Conservation (phyloP, 1,284 basidiomycete species). For the Phaffia rhodozyma region DNA sequence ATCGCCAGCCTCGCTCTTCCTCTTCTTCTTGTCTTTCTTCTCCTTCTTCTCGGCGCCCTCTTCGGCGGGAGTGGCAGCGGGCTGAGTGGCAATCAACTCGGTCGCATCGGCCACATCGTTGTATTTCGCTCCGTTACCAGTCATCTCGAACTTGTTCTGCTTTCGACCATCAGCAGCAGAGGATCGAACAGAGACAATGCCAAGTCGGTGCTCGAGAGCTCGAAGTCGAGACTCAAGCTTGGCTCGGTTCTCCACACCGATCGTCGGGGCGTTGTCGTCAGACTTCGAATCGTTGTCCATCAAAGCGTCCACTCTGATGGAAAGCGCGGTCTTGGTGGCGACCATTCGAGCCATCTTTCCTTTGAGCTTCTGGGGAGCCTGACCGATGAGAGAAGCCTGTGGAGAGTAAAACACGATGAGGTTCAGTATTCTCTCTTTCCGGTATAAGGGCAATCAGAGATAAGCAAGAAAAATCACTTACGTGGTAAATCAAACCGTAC, state of each 20-base stretch:
- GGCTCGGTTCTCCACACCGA: conserved; percentile 83
- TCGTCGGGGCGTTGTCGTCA: conserved; percentile 58
- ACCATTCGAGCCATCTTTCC: conserved; percentile 99
- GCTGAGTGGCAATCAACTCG: conserved; percentile 68
- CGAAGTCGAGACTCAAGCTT: conserved; percentile 91
- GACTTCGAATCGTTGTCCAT: conserved; percentile 86
- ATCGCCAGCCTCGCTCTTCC: conserved; percentile 46
- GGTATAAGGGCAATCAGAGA: neutral
- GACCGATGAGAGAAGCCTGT: conserved; percentile 84
- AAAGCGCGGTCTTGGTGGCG: conserved; percentile 90
- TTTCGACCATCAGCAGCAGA: conserved; percentile 46
- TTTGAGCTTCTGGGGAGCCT: conserved; percentile 95
- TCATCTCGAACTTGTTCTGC: conserved; percentile 64
- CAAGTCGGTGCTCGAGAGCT: conserved; percentile 70
- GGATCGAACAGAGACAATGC: conserved; percentile 51
- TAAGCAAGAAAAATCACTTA: conserved; percentile 34
- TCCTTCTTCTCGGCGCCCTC: conserved; percentile 42
- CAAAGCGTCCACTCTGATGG: conserved; percentile 91
- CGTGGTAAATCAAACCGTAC: conserved; percentile 94
- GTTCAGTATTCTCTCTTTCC: neutral
- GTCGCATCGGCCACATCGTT: conserved; percentile 69
- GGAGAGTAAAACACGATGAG: conserved; percentile 14
- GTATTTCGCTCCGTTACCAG: conserved; percentile 58
- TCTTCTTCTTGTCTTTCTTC: conserved; percentile 58
- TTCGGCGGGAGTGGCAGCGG: conserved; percentile 53